Base-by-base conservation (phyloP, 1,284 basidiomycete genomes). In the Ceratobasidium sp. region DNA sequence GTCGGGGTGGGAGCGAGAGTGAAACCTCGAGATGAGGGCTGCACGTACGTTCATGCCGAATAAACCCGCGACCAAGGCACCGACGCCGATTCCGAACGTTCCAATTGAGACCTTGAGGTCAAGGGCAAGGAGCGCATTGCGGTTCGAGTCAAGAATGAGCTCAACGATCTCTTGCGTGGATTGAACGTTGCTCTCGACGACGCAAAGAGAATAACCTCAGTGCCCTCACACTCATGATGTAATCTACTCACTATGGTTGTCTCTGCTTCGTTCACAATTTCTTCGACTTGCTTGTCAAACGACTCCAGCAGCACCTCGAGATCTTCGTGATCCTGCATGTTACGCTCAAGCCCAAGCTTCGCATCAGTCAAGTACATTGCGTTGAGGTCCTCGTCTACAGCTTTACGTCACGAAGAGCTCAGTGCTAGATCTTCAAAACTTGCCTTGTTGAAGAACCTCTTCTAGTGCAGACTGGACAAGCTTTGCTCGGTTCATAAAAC, bases 101-200 rank as follows among this genome's bases (percentile, higher is more conserved):
- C 91, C 91, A 80, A 99, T 99, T n/a, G 95, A 96, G 40, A 97
- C 94, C 87, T 96, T 93, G 66, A 99, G 88, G 84, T 99, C 97
- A 33, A 99, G 88, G 33, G 96, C 95, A 17, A 99, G 88, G 15
- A 99, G 88, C 3, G 94, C 91, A 83, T 99, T 99, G 65, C 97
- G 93, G 86, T 98, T 98, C 77, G 96, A 95, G 84, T 99, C 97
- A 64, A 99, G 89, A 83, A 99, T 97, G 77, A 99, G 89, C 85
- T 99, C 97, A 6, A 98, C 96, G 69, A 99, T 97, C 85, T 99
- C 97, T 86, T 98, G 96, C 0, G 97, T 99, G 20, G 95, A 96
- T 86, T 95, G 93, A 75, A 99, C 95, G 83, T 98, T 98, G 77
- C 88, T 90, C 95, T 96, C 81, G 56, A 74, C 38, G 44, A 40